Evolutionary conservation across 2,329 filamentous ascomycete species (phyloP).

Genomic region (Westerdykella aurantiaca): DNA sequence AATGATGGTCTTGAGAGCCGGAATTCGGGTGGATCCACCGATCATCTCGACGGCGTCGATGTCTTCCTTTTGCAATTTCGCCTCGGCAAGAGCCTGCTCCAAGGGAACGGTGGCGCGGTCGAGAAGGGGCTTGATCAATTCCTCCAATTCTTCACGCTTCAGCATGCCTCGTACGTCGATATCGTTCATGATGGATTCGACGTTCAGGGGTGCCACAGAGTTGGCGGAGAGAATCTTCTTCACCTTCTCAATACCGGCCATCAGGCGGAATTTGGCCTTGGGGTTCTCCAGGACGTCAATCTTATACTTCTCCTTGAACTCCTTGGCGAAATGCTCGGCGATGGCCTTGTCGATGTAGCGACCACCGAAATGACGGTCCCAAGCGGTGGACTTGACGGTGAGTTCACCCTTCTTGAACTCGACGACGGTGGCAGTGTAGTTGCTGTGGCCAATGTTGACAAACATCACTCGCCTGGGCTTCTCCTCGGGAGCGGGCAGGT

Average conservation of each 20-base stretch:
- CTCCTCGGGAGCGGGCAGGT: conserved; percentile 83
- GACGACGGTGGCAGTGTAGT: conserved; percentile 89
- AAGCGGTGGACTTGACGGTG: conserved; percentile 84
- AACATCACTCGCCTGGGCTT: conserved; percentile 87
- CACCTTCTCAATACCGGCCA: conserved; percentile 87
- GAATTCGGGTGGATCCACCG: conserved; percentile 90
- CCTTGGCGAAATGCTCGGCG: conserved; percentile 87
- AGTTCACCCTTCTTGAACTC: conserved; percentile 98
- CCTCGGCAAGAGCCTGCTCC: conserved; percentile 89
- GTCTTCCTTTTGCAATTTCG: conserved; percentile 83
- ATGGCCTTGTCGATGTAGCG: conserved; percentile 95
- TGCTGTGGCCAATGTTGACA: conserved; percentile 92
- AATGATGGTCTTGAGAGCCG: conserved; percentile 83
- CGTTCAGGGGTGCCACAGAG: conserved; percentile 84
- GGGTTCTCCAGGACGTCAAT: conserved; percentile 87
- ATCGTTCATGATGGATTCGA: conserved; percentile 98
- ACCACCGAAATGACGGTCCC: conserved; percentile 93
- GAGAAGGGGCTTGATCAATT: conserved; percentile 79
- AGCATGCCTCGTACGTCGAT: conserved; percentile 83
- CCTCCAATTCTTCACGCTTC: conserved; percentile 90
- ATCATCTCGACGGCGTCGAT: conserved; percentile 92
- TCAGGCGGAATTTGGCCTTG: conserved; percentile 82
- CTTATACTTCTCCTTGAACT: conserved; percentile 98
- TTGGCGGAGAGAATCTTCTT: conserved; percentile 99
- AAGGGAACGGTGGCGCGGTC: conserved; percentile 66